Base-by-base conservation (phyloP, 352 stramenopile genomes). In the Phytophthora uliginosa region DNA sequence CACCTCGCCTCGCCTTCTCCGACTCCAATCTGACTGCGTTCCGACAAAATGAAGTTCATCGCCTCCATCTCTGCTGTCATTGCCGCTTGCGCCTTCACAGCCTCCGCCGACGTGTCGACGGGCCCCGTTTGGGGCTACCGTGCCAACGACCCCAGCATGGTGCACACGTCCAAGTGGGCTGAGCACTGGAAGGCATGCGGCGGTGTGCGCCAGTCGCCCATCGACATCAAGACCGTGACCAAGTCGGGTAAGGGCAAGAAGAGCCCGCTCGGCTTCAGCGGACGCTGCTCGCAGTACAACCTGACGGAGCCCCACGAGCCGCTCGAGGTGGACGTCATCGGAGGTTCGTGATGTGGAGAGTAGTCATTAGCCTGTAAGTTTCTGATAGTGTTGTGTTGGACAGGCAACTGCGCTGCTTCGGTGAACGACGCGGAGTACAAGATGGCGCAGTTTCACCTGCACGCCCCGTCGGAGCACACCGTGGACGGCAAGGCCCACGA, bases 381-480 rank as follows among this genome's bases (percentile, higher is more conserved):
- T 3, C 28, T 31, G 28, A 31, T 31, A 1, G 28, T 31, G 28
- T 31, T 31, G 28, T 31, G 51, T 55, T 68, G 55, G 31, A 62
- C 63, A 73, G 66, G 54, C 17, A 69, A 69, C 40, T 77, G 66
- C 40, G 42, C n/a, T 47, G 50, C 66, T 31, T 42, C 51, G 0
- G 38, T 66, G 15, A 55, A 71, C 17, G 50, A 53, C 7, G 60
- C 24, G 9, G 7, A 59, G 2, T 83, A 69, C 73, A 71, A 73
- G 17, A 18, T 83, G 62, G 48, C 54, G 5, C 75, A 85, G 47
- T 83, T 85, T 69, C 84, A 91, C 70, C 42, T 87, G 20, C 84
- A 91, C 76, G 75, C 78, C 28, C 79, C 76, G 33, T 88, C 81
- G 13, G 84, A 91, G 71, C 84, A 91, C 74, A 89, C 79, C 20